These are phyloP conservation scores for Pterocarpus santalinus DNA, from an alignment of 306 rosid species.

Conservation along the genomic window DNA sequence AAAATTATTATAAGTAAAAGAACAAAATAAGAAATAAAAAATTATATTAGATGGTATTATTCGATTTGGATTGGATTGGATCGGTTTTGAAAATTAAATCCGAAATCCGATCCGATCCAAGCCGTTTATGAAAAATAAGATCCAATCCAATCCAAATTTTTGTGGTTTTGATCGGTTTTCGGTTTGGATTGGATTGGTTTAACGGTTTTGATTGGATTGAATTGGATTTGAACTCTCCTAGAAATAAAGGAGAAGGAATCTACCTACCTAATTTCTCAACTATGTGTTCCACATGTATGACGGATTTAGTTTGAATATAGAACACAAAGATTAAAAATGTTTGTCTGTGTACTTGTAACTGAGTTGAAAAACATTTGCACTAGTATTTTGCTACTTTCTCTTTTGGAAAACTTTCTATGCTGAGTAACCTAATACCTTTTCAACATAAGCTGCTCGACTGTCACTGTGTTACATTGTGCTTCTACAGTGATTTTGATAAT, in stretches of 20 bases:
- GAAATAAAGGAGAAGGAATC: conserved; percentile 23
- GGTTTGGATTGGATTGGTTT: too few species aligned
- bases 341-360: neutral
- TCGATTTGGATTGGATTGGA: too few species aligned
- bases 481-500: conserved; percentile 3
- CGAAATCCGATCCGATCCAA: too few species aligned
- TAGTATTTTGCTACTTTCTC: conserved; percentile 16
- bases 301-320: conserved; percentile 16
- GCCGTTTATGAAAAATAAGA: too few species aligned
- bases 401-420: conserved; percentile 20
- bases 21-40: too few species aligned
- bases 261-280: neutral
- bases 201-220: too few species aligned
- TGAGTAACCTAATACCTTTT: conserved; percentile 33
- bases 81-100: too few species aligned
- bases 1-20: too few species aligned
- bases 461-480: neutral
- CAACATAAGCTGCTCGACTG: conserved; percentile 48
- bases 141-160: too few species aligned
- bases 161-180: too few species aligned
- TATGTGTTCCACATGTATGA: neutral
- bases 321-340: neutral
- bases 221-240: too few species aligned
- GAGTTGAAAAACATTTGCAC: neutral
- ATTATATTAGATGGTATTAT: too few species aligned